Conservation (phyloP, 2,329 filamentous ascomycete species). For the Mollisia scopiformis region DNA sequence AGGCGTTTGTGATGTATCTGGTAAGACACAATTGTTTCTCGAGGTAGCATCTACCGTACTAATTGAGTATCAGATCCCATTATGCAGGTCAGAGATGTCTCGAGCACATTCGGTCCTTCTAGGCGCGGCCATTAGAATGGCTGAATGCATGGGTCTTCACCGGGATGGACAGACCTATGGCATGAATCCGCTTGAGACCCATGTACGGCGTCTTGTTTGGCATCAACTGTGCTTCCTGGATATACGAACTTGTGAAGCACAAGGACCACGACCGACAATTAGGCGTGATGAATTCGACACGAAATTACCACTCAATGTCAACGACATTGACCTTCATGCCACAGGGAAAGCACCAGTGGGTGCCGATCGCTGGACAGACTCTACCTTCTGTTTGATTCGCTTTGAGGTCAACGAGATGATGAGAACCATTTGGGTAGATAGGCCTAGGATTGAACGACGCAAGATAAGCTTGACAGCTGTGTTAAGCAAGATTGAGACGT, state of each 20-base stretch:
- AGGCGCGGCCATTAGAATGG: slow-evolving; percentile 72
- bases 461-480: slow-evolving; percentile 65
- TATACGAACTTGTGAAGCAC: slow-evolving; percentile 73
- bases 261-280: slow-evolving; percentile 72
- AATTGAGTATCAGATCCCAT: slow-evolving; percentile 56
- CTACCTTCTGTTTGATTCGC: slow-evolving; percentile 68
- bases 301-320: slow-evolving; percentile 69
- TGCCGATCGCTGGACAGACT: slow-evolving; percentile 63
- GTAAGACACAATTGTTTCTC: slow-evolving; percentile 45
- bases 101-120: slow-evolving; percentile 73
- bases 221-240: slow-evolving; percentile 79
- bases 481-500: slow-evolving; percentile 70
- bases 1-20: slow-evolving; percentile 78
- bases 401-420: slow-evolving; percentile 77
- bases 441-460: slow-evolving; percentile 64
- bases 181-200: slow-evolving; percentile 68
- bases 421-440: slow-evolving; percentile 70
- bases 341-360: slow-evolving; percentile 44
- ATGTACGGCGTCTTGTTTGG: slow-evolving; percentile 74
- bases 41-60: background rate
- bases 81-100: slow-evolving; percentile 74
- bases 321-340: slow-evolving; percentile 63
- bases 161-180: slow-evolving; percentile 66
- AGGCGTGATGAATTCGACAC: slow-evolving; percentile 78
- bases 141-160: slow-evolving; percentile 78